Conservation (phyloP, 1,284 basidiomycete genomes). For the Phylloporus sp. region DNA sequence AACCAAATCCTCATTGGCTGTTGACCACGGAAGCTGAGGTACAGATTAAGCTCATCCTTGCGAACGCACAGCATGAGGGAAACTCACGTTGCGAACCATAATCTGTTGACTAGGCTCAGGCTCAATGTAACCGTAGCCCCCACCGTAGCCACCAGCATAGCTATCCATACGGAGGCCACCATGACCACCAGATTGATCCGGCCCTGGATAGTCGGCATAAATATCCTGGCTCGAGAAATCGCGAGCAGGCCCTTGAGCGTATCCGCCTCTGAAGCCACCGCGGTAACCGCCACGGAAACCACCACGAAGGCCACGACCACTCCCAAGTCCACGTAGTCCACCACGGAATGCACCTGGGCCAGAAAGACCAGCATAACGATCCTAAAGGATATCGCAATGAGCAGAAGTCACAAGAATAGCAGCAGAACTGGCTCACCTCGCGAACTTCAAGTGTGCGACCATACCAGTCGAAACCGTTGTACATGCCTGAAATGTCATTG, state of each 20-base stretch:
- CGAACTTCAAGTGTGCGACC: conserved; percentile 91
- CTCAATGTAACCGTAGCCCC: conserved; percentile 46
- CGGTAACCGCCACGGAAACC: conserved; percentile 68
- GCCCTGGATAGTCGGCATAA: conserved; percentile 84
- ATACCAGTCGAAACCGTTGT: conserved; percentile 94
- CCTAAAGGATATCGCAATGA: conserved; percentile 53
- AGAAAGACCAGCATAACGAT: conserved; percentile 86
- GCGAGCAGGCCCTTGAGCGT: conserved; percentile 63
- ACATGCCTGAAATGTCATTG: conserved; percentile 71
- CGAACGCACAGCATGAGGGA: not conserved
- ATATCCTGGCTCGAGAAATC: conserved; percentile 82
- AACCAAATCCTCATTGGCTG: conserved; percentile 97
- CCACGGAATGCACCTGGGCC: conserved; percentile 72
- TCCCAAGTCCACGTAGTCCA: conserved; percentile 58
- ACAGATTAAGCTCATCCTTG: not conserved
- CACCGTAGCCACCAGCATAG: conserved; percentile 46
- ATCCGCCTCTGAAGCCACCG: conserved; percentile 60
- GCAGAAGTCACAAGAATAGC: not conserved
- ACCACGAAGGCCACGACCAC: conserved; percentile 52
- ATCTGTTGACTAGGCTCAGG: conserved; percentile 94
- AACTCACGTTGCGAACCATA: conserved; percentile 93
- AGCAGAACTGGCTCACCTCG: conserved; percentile 64
- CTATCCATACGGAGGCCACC: conserved; percentile 59
- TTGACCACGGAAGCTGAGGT: conserved; percentile 92
- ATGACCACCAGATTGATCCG: conserved; percentile 66